phyloP scores from a whole-genome alignment of 495 filamentous ascomycete species.

The Chaetomidium leptoderma region DNA sequence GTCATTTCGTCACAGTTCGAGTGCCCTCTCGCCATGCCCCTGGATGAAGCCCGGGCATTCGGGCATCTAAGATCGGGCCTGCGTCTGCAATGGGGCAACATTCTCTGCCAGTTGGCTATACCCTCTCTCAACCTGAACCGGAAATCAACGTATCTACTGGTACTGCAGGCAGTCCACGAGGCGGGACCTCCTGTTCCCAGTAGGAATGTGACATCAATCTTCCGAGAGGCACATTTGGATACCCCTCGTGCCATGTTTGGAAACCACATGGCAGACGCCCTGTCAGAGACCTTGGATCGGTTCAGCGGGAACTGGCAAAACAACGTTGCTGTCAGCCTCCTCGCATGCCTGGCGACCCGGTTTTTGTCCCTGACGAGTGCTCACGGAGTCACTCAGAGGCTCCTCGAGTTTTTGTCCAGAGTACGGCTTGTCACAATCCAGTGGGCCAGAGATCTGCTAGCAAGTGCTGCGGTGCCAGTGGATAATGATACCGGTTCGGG shows the following conservation, averaged over 20 bases:
- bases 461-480: too few relatives aligned
- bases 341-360: conserved; percentile 19
- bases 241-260: conserved; percentile 1
- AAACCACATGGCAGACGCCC: background rate
- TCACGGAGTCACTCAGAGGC: background rate
- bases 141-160: conserved; percentile 40
- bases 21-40: conserved; percentile 40
- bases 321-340: conserved; percentile 14
- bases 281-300: conserved; percentile 11
- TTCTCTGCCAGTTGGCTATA: conserved; percentile 47
- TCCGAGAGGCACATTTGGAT: conserved; percentile 10
- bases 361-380: conserved; percentile 17
- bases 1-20: conserved; percentile 45
- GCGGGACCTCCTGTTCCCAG: conserved; percentile 33
- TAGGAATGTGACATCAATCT: background rate
- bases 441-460: conserved; percentile 20
- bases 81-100: conserved; percentile 53
- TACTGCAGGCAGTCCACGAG: conserved; percentile 51
- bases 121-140: conserved; percentile 47
- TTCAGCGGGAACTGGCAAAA: conserved; percentile 26
- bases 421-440: conserved; percentile 11
- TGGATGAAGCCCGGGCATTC: conserved; percentile 52
- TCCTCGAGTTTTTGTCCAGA: conserved; percentile 14
- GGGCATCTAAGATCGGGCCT: conserved; percentile 45
- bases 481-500: too few relatives aligned